These are phyloP conservation scores for Schwanniomyces vanrijiae DNA, from an alignment of 805 yeast species.

Conservation along the genomic window DNA sequence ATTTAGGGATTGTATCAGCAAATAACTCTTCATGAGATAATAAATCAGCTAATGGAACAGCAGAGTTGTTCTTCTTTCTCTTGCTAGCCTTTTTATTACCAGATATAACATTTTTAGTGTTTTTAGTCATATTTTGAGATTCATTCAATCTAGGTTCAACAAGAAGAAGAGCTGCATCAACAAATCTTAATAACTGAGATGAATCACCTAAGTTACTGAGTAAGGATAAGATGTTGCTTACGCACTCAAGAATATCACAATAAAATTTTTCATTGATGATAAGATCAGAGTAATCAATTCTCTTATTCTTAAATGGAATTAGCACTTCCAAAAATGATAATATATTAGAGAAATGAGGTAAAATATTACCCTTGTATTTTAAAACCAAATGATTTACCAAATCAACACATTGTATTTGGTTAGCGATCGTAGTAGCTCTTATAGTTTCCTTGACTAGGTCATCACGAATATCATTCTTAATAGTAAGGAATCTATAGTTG, in stretches of 20 bases:
- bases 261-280: slow-evolving; percentile 39
- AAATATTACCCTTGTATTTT: slow-evolving; percentile 34
- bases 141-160: slow-evolving; percentile 35
- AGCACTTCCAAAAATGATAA: slow-evolving; percentile 56
- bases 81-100: slow-evolving; percentile 27
- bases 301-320: slow-evolving; percentile 50
- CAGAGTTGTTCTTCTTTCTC: slow-evolving; percentile 41
- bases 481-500: slow-evolving; percentile 52
- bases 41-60: slow-evolving; percentile 63
- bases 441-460: slow-evolving; percentile 46
- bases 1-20: slow-evolving; percentile 36
- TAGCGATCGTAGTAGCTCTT: slow-evolving; percentile 38
- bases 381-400: slow-evolving; percentile 38
- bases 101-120: slow-evolving; percentile 1
- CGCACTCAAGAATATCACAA: slow-evolving; percentile 33
- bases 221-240: slow-evolving; percentile 28
- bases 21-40: slow-evolving; percentile 66
- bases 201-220: slow-evolving; percentile 47
- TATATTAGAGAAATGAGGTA: slow-evolving; percentile 52
- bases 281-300: slow-evolving; percentile 29
- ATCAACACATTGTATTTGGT: slow-evolving; percentile 46
- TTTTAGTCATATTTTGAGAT: slow-evolving; percentile 9
- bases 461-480: slow-evolving; percentile 62
- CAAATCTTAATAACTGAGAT: slow-evolving; percentile 51
- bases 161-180: slow-evolving; percentile 53